Percentiles rank a stretch among this genome's conserved stretches.
These are phyloP conservation scores for Paramecium octaurelia DNA, from an alignment of 73 alveolate species.

Conservation along the genomic window DNA sequence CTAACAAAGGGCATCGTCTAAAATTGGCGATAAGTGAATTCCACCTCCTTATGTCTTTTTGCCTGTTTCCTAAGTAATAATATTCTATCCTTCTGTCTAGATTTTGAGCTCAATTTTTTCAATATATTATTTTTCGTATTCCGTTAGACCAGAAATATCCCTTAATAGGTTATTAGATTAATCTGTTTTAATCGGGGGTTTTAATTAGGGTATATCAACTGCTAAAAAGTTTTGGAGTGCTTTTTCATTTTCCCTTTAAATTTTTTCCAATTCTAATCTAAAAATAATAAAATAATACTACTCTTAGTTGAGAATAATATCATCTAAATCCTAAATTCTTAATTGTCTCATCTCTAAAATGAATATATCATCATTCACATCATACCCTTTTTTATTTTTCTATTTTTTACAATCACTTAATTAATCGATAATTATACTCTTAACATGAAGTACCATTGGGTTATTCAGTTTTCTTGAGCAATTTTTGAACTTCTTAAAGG, in stretches of 20 bases:
- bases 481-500: not conserved
- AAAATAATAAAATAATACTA: not conserved
- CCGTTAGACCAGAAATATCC: constrained; percentile 34
- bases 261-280: constrained; percentile 1
- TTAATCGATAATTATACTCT: not conserved
- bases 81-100: not conserved
- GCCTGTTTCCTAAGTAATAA: not conserved
- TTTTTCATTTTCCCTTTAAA: not conserved
- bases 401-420: not conserved
- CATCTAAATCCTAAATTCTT: not conserved
- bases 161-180: not conserved
- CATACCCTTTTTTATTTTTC: constrained; percentile 33
- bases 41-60: constrained; percentile 6
- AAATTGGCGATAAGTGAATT: not conserved
- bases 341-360: constrained; percentile 35
- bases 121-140: not conserved
- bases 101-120: not conserved
- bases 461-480: not conserved
- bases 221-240: not conserved
- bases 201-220: not conserved
- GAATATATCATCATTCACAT: constrained; percentile 28
- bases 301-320: not conserved
- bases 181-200: not conserved
- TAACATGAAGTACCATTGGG: not conserved
- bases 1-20: constrained; percentile 60